Evolutionary conservation across 2,329 filamentous ascomycete genomes (phyloP), one percentile per base, ranked within the genome.

Genomic region (Ascochyta pisi): DNA sequence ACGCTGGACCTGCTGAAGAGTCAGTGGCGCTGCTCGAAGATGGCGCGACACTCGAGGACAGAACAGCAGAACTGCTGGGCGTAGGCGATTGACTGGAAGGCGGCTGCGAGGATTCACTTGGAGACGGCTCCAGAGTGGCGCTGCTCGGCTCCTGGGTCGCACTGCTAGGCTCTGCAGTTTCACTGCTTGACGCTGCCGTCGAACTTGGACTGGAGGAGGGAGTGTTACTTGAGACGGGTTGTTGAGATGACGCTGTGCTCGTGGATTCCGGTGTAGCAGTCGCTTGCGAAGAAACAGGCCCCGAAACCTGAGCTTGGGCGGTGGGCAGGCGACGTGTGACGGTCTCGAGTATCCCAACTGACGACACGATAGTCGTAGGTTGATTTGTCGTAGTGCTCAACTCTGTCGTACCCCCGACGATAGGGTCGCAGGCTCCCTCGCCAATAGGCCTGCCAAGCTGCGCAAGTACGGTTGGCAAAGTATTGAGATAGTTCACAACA

Each of bases 401-500:
- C 2, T 47, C 24, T 1, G 26, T 34, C 0, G 55, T 54, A 13
- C 43, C 29, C 3, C 65, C 65, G n/a, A 62, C 56, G 4, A 73
- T 52, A 1, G 73, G 73, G 47, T 76, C 73, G 43, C 73, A 76
- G 9, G 73, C 73, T n/a, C 54, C 4, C 6, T 31, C 29, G 9
- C 65, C 67, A 41, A 75, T 74, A 0, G 63, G 24, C 3, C 51
- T 24, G 3, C 69, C 71, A 7, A 76, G 66, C 38, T 76, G 73
- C 22, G 60, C 58, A 3, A 59, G 41, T 2, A 76, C 67, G 0
- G 70, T 73, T 1, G 68, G 61, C 0, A 70, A 54, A 3, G 50
- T 55, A 16, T 76, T 74, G 3, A 76, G 60, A 43, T 74, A 75
- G 1, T 35, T 29, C 2, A 75, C 66, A 1, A 76, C 65, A 3